Evolutionary conservation across 805 yeast genomes (phyloP).

Genomic region (Kodamaea kakaduensis): DNA sequence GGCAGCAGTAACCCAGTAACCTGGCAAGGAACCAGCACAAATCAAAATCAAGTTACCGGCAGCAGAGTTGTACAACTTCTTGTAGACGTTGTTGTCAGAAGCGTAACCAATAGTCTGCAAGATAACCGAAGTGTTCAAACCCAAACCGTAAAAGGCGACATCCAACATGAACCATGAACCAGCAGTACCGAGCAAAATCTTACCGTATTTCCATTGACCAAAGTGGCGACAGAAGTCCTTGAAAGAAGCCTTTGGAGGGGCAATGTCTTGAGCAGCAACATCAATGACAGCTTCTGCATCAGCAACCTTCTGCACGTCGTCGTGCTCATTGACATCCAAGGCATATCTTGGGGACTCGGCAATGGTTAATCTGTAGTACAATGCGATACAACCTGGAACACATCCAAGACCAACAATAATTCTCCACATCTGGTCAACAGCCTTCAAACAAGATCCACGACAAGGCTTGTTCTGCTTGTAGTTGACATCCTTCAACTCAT

Average conservation of each 20-base stretch:
- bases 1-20: conserved; percentile 84
- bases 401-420: conserved; percentile 83
- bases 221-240: conserved; percentile 71
- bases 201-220: conserved; percentile 81
- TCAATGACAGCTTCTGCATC: conserved; percentile 44
- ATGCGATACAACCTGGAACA: conserved; percentile 80
- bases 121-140: conserved; percentile 76
- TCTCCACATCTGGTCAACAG: conserved; percentile 95
- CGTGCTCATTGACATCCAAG: conserved; percentile 65
- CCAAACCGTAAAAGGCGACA: conserved; percentile 86
- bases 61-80: conserved; percentile 67
- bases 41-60: conserved; percentile 91
- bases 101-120: conserved; percentile 84
- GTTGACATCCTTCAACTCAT: conserved; percentile 48
- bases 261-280: conserved; percentile 32
- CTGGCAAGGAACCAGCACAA: conserved; percentile 94
- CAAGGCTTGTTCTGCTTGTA: conserved; percentile 49
- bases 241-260: conserved; percentile 80
- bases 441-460: conserved; percentile 62
- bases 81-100: conserved; percentile 63
- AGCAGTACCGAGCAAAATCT: conserved; percentile 82
- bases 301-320: conserved; percentile 52
- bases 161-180: conserved; percentile 89
- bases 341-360: conserved; percentile 94
- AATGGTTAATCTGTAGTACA: conserved; percentile 88